Conservation (phyloP, 2,329 filamentous ascomycete genomes). For the Talaromyces rugulosus region DNA sequence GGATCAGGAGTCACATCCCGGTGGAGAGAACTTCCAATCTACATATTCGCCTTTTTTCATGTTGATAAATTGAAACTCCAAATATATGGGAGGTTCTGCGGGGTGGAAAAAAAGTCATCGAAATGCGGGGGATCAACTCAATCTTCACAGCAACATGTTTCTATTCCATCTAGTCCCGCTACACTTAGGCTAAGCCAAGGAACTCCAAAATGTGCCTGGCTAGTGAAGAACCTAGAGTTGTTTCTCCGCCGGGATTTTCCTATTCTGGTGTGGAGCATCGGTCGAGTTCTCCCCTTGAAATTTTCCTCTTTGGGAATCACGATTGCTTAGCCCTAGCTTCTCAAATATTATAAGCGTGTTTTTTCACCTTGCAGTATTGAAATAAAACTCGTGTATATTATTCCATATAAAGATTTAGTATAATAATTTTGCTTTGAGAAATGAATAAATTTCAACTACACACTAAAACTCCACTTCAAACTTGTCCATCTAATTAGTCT, state of each 20-base stretch:
- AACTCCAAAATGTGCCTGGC: background rate
- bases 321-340: background rate
- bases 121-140: background rate
- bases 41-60: background rate
- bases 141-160: background rate
- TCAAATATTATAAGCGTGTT: background rate
- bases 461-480: background rate
- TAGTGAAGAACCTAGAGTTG: background rate
- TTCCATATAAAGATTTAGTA: no score
- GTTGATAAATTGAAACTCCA: background rate
- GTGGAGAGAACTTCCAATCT: background rate
- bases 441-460: background rate
- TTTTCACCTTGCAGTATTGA: no score
- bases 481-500: background rate
- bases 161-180: background rate
- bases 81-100: background rate
- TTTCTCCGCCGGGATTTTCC: background rate
- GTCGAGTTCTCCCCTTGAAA: background rate
- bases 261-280: background rate
- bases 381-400: no score
- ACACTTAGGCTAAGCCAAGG: background rate
- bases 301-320: background rate
- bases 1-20: background rate
- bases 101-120: background rate
- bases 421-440: no score